Percentiles rank a stretch among this genome's conserved stretches.
phyloP scores from a whole-genome alignment of 2,329 filamentous ascomycete genomes.

The Orbilia quercus region DNA sequence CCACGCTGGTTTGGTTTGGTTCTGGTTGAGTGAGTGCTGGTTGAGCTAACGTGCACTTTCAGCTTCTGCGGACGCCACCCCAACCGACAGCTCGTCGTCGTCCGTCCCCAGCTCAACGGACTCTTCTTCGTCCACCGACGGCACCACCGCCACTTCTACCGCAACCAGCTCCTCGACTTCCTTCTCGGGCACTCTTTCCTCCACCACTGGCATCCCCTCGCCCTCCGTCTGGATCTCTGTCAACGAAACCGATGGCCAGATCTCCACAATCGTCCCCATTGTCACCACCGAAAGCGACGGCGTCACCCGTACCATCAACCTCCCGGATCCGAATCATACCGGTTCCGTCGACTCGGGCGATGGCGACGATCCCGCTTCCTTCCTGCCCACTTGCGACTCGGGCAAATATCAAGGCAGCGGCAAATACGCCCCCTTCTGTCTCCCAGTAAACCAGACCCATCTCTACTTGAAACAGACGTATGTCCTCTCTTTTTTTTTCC shows the following conservation, averaged over 20 bases:
- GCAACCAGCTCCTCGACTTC: conserved; percentile 19
- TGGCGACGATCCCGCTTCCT: conserved; percentile 35
- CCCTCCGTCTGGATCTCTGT: conserved; percentile 49
- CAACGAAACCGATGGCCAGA: conserved; percentile 50
- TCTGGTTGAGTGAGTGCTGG: too few relatives aligned
- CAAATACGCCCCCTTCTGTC: conserved; percentile 52
- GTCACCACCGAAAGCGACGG: conserved; percentile 47
- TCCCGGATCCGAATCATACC: conserved; percentile 33
- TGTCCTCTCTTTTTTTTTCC: conserved; percentile 1
- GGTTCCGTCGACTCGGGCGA: conserved; percentile 19
- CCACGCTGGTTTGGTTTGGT: too few relatives aligned
- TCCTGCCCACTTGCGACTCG: conserved; percentile 49
- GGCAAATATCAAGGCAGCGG: conserved; percentile 45
- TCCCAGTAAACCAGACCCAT: conserved; percentile 35
- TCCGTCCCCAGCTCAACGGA: conserved; percentile 31
- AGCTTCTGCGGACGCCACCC: conserved; percentile 24
- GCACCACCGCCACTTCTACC: conserved; percentile 18
- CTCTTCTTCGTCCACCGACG: conserved; percentile 23
- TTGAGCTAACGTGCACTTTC: conserved; percentile 9
- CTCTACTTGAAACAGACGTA: conserved; percentile 45
- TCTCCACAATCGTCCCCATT: conserved; percentile 37
- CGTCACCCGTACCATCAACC: conserved; percentile 41
- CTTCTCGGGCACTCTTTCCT: conserved; percentile 29
- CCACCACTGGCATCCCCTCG: conserved; percentile 15
- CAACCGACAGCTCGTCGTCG: conserved; percentile 23